Evolutionary conservation across 1,284 basidiomycete genomes (phyloP).

Genomic region (Serendipita sp.): DNA sequence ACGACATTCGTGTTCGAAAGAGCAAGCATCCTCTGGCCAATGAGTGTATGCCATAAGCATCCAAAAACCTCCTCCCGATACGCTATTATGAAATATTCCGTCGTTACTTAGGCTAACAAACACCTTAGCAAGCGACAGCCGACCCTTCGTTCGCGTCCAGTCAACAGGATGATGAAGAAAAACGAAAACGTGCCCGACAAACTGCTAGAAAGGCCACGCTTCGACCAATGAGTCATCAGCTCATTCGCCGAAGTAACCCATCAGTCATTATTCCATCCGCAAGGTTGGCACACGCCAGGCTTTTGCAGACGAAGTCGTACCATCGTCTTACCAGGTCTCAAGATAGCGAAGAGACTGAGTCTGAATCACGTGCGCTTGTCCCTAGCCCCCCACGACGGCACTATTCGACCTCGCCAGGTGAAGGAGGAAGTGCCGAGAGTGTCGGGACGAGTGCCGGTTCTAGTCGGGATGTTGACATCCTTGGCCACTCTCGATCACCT

Average conservation of each 20-base stretch:
- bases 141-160: conserved; percentile 40
- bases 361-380: background rate
- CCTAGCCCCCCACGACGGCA: background rate
- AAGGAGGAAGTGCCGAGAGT: background rate
- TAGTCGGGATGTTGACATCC: background rate
- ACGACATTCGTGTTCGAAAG: background rate
- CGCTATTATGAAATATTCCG: background rate
- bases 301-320: background rate
- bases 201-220: background rate
- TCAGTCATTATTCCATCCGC: background rate
- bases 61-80: too few species aligned
- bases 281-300: conserved; percentile 3
- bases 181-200: conserved; percentile 17
- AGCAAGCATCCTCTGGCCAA: too few species aligned
- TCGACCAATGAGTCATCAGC: conserved; percentile 3
- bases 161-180: conserved; percentile 45
- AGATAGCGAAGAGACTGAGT: background rate
- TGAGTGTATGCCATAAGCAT: too few species aligned
- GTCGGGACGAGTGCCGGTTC: background rate
- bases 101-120: too few species aligned
- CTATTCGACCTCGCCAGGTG: background rate
- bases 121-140: conserved; percentile 43
- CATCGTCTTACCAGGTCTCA: background rate
- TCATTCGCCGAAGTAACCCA: background rate
- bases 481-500: background rate